Conservation (phyloP, 2,329 filamentous ascomycete species). For the Kalmusia sp. region DNA sequence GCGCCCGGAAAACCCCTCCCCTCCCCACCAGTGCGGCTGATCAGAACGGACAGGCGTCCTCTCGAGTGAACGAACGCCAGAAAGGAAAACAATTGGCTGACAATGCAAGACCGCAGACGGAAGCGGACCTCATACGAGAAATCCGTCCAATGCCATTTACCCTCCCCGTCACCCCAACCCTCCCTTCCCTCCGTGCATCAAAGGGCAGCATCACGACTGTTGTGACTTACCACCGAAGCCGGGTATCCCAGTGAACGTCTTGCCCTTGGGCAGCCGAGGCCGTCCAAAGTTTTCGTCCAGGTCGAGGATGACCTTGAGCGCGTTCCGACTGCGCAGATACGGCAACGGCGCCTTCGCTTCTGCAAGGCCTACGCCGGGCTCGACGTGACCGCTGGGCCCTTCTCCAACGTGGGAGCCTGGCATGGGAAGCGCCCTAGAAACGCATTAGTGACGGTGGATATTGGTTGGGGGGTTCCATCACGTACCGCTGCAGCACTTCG, state of each 20-base stretch:
- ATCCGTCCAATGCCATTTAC: conserved; percentile 39
- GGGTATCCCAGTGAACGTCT: conserved; percentile 43
- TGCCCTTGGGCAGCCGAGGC: conserved; percentile 62
- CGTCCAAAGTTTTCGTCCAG: conserved; percentile 92
- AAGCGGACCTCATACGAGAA: conserved; percentile 25
- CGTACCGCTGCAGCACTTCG: conserved; percentile 79
- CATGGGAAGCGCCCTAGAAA: conserved; percentile 68
- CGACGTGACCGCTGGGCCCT: conserved; percentile 61
- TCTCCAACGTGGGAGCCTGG: conserved; percentile 68
- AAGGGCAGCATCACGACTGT: conserved; percentile 26
- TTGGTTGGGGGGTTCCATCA: neutral
- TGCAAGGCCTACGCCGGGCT: conserved; percentile 68
- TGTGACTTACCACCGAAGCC: conserved; percentile 43
- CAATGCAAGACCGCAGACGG: conserved; percentile 30
- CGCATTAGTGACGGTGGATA: neutral
- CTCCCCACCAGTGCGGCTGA: conserved; percentile 29
- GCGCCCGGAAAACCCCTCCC: conserved; percentile 19
- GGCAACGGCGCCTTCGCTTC: conserved; percentile 70
- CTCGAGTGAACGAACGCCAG: conserved; percentile 28
- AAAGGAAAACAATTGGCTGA: conserved; percentile 34
- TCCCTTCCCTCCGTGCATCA: conserved; percentile 17
- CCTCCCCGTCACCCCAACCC: conserved; percentile 23
- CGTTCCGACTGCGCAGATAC: conserved; percentile 81
- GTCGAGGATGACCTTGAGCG: conserved; percentile 93
- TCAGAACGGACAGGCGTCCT: conserved; percentile 19